phyloP scores from a whole-genome alignment of 2,329 filamentous ascomycete genomes.

The Talaromyces albobiverticillius region DNA sequence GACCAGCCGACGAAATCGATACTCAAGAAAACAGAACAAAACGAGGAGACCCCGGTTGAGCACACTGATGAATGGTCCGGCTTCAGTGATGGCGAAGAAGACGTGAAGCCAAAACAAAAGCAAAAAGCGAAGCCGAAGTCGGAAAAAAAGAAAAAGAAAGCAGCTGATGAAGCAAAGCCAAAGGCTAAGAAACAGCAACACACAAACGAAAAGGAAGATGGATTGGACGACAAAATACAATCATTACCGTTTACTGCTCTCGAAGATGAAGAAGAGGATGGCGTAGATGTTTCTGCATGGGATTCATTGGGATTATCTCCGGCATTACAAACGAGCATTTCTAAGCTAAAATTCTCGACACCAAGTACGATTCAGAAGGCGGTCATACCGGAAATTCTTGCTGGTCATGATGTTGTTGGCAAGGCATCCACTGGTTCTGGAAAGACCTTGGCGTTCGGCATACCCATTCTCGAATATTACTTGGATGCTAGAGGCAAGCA shows the following conservation, averaged over 20 bases:
- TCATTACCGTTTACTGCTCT: slow-evolving; percentile 38
- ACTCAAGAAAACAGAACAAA: slow-evolving; percentile 22
- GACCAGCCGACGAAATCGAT: slow-evolving; percentile 33
- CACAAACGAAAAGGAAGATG: slow-evolving; percentile 30
- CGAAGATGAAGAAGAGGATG: slow-evolving; percentile 46
- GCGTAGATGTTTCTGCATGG: slow-evolving; percentile 76
- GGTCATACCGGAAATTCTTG: slow-evolving; percentile 76
- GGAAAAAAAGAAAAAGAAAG: slow-evolving; percentile 23
- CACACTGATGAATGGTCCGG: slow-evolving; percentile 60
- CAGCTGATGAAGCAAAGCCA: slow-evolving; percentile 37
- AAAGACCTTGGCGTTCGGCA: slow-evolving; percentile 91
- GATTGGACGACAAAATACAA: slow-evolving; percentile 24
- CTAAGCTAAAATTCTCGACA: slow-evolving; percentile 72
- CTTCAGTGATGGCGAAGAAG: slow-evolving; percentile 54
- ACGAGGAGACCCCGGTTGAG: slow-evolving; percentile 14
- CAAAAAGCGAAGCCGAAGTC: slow-evolving; percentile 17
- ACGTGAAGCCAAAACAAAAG: slow-evolving; percentile 21
- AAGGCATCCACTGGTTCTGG: slow-evolving; percentile 96
- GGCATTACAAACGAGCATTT: slow-evolving; percentile 68
- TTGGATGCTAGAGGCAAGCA: slow-evolving; percentile 49
- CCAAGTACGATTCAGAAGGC: slow-evolving; percentile 79
- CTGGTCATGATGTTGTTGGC: slow-evolving; percentile 86
- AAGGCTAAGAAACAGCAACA: slow-evolving; percentile 19
- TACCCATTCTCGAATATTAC: slow-evolving; percentile 86
- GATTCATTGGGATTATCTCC: slow-evolving; percentile 69